These are phyloP conservation scores for Chalciporus sp. DNA, from an alignment of 1,284 basidiomycete genomes.

Conservation along the genomic window DNA sequence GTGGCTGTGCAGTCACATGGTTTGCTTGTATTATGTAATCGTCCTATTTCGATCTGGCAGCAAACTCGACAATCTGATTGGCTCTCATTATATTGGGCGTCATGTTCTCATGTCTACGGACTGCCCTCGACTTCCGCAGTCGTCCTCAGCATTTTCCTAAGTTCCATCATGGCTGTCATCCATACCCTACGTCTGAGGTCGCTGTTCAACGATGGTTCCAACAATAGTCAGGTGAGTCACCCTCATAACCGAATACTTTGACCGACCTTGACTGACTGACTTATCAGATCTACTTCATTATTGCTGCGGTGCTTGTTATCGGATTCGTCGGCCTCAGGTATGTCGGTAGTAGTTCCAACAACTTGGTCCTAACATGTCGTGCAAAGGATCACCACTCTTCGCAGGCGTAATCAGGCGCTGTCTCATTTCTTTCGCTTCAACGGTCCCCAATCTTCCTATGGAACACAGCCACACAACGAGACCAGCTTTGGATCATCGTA, in stretches of 20 bases:
- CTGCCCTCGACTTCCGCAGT: constrained; percentile 6
- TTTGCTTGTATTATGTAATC: neutral
- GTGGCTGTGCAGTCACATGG: constrained; percentile 10
- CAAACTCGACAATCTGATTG: neutral
- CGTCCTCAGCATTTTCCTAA: neutral
- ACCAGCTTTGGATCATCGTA: constrained; percentile 10
- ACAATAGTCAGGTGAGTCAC: constrained; percentile 21
- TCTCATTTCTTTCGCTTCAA: constrained; percentile 24
- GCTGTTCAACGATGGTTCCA: neutral
- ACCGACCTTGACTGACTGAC: neutral
- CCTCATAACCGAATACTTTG: neutral
- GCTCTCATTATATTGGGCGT: neutral
- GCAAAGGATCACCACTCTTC: constrained; percentile 25
- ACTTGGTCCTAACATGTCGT: neutral
- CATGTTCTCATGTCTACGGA: neutral
- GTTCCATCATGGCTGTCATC: constrained; percentile 13
- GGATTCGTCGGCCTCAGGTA: constrained; percentile 27
- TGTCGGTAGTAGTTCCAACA: neutral
- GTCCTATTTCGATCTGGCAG: neutral
- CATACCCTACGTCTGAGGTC: constrained; percentile 2
- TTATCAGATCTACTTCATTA: constrained; percentile 28
- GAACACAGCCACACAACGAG: constrained; percentile 1
- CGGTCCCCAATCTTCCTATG: neutral
- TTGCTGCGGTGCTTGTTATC: constrained; percentile 15
- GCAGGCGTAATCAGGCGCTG: constrained; percentile 20